These are phyloP conservation scores for Candida takata DNA, from an alignment of 805 yeast genomes.

Conservation along the genomic window DNA sequence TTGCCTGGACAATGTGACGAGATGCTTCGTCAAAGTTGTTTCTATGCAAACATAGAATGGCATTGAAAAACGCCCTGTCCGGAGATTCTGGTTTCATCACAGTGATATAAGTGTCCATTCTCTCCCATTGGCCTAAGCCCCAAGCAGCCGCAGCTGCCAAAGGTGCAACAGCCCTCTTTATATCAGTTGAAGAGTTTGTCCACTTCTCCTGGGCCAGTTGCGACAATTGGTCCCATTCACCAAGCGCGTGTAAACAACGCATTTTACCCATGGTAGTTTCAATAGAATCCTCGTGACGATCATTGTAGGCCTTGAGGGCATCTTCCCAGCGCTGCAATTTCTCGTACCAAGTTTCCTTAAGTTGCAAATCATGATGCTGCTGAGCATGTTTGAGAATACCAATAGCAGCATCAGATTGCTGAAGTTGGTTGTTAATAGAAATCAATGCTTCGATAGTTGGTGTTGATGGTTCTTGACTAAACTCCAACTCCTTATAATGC, in stretches of 20 bases:
- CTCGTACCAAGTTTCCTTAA: slow-evolving; percentile 97
- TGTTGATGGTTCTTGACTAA: slow-evolving; percentile 86
- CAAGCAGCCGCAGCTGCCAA: slow-evolving; percentile 98
- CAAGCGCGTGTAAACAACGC: slow-evolving; percentile 97
- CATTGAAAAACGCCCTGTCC: slow-evolving; percentile 90
- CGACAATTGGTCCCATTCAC: slow-evolving; percentile 94
- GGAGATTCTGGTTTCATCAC: slow-evolving; percentile 92
- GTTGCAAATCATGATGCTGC: slow-evolving; percentile 79
- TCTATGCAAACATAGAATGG: slow-evolving; percentile 78
- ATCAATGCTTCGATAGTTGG: slow-evolving; percentile 89
- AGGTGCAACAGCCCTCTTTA: slow-evolving; percentile 83
- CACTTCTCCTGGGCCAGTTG: slow-evolving; percentile 83
- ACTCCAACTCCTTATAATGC: slow-evolving; percentile 92
- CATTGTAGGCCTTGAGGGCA: slow-evolving; percentile 84
- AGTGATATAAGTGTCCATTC: slow-evolving; percentile 84
- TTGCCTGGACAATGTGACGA: slow-evolving; percentile 70
- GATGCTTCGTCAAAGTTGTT: slow-evolving; percentile 80
- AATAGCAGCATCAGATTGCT: slow-evolving; percentile 96
- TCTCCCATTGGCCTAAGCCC: slow-evolving; percentile 97
- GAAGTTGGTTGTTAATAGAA: slow-evolving; percentile 87
- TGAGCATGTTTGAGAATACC: slow-evolving; percentile 95
- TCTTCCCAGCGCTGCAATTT: slow-evolving; percentile 97
- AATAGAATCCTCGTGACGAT: slow-evolving; percentile 66
- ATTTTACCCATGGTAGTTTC: slow-evolving; percentile 95
- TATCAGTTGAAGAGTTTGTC: slow-evolving; percentile 65